Percentiles rank a stretch among this genome's conserved stretches.
phyloP scores from a whole-genome alignment of 148 eudicot genomes.

The Amaranthus palmeri region DNA sequence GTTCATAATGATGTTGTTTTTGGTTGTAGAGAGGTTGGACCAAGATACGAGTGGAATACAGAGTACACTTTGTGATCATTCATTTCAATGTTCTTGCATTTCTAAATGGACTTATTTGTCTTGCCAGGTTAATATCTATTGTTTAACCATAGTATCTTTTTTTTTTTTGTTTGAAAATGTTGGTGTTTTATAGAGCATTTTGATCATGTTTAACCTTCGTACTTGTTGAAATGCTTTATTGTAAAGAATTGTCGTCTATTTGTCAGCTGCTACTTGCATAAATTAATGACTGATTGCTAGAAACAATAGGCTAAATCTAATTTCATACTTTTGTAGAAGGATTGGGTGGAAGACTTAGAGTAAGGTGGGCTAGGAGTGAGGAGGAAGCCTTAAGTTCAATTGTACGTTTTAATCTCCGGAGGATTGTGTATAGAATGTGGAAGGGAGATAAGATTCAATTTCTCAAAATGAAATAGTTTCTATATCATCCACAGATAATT shows the following conservation, averaged over 20 bases:
- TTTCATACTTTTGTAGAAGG: too few relatives aligned
- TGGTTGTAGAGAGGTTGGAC: constrained; percentile 76
- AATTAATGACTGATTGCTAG: too few relatives aligned
- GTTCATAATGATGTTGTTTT: constrained; percentile 13
- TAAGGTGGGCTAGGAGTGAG: too few relatives aligned
- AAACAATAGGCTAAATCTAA: too few relatives aligned
- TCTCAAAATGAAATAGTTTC: too few relatives aligned
- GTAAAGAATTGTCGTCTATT: neutral
- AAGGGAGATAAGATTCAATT: too few relatives aligned
- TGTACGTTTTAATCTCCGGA: too few relatives aligned
- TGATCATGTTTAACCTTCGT: neutral
- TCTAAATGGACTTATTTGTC: constrained; percentile 89
- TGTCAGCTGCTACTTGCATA: neutral
- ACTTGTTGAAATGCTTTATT: neutral
- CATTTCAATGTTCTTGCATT: constrained; percentile 79
- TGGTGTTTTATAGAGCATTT: neutral
- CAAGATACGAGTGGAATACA: constrained; percentile 94
- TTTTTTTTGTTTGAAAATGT: neutral
- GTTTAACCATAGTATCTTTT: neutral
- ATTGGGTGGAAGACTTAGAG: too few relatives aligned
- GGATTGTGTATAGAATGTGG: too few relatives aligned
- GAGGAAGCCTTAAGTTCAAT: too few relatives aligned
- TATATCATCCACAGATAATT: too few relatives aligned
- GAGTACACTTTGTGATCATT: constrained; percentile 76
- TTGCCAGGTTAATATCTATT: constrained; percentile 57